Evolutionary conservation across 202 grass and related monocot genomes (phyloP), one percentile per base, ranked within the genome.

Genomic region (Hordeum pubiflorum): DNA sequence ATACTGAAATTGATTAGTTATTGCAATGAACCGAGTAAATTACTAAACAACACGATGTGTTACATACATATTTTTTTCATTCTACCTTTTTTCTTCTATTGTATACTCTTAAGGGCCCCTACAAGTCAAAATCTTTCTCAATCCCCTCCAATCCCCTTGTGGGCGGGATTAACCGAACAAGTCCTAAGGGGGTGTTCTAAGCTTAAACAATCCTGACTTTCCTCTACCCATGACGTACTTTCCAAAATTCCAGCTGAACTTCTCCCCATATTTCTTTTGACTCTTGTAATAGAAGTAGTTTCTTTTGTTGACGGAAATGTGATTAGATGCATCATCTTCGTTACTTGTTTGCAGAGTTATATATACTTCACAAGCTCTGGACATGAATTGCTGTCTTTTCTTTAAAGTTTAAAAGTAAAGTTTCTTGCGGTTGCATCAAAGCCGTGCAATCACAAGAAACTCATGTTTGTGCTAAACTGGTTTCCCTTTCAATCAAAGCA

Each of bases 401-500:
- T 17, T 18, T 9, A 24, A 61, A 69, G 23, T 34, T 20, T 6
- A 20, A 64, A 64, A 71, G 27, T 39, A 2, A 18, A 59, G 29
- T 75, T 74, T 40, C 27, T 61, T 79, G 14, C 26, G 36, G 34
- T 11, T 20, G 36, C 27, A 83, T 23, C 26, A 67, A 66, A 33
- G 80, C 56, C 36, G 13, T 8, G 36, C 48, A 59, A 27, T 72
- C 29, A 88, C 68, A 60, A 3, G 38, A 29, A 83, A 36, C 75
- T 52, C 4, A 80, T 58, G 67, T 40, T 60, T 88, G 14, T 73
- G 26, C 39, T 67, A 9, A 68, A 69, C 38, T 66, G 4, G 34
- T 59, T 62, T 78, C 54, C 34, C 61, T 82, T 75, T 75, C 34
- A 64, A 75, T 12, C 61, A 80, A 62, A n/a, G 7, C 27, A 79